These are phyloP conservation scores for Trametopsis cervina DNA, from an alignment of 768 basidiomycete species.

Conservation along the genomic window DNA sequence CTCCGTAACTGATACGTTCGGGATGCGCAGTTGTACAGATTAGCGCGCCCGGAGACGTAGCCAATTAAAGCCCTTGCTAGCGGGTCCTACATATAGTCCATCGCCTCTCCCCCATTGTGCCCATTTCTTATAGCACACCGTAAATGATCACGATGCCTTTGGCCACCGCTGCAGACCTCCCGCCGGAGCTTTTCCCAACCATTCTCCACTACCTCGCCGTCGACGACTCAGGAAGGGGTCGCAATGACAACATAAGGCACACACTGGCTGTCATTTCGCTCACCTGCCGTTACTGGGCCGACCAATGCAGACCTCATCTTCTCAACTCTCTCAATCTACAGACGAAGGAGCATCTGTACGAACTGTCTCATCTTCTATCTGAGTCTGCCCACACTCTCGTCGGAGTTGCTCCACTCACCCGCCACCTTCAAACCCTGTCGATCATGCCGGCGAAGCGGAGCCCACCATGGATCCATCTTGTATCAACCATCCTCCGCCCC, in stretches of 20 bases:
- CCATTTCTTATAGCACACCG: not conserved
- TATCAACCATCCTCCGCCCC: not conserved
- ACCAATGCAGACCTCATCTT: not conserved
- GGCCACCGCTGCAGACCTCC: not conserved
- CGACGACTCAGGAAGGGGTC: not conserved
- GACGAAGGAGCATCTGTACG: not conserved
- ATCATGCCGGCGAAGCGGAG: not conserved
- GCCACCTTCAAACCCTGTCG: not conserved
- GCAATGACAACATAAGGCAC: not conserved
- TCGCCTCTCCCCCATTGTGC: not conserved
- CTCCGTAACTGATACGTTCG: too few relatives aligned
- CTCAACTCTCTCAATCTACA: not conserved
- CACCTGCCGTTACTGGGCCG: not conserved
- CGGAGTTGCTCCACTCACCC: not conserved
- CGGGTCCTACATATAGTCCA: not conserved
- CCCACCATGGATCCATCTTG: not conserved
- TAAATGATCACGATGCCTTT: not conserved
- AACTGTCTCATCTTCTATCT: not conserved
- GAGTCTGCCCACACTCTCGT: not conserved
- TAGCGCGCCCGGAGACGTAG: too few relatives aligned
- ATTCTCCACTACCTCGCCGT: not conserved
- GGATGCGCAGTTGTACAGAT: too few relatives aligned
- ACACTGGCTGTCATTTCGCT: not conserved
- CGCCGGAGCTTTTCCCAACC: not conserved
- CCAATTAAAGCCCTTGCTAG: too few relatives aligned